These are phyloP conservation scores for Phlebiopsis flavidoalba DNA, from an alignment of 768 basidiomycete species.

Conservation along the genomic window DNA sequence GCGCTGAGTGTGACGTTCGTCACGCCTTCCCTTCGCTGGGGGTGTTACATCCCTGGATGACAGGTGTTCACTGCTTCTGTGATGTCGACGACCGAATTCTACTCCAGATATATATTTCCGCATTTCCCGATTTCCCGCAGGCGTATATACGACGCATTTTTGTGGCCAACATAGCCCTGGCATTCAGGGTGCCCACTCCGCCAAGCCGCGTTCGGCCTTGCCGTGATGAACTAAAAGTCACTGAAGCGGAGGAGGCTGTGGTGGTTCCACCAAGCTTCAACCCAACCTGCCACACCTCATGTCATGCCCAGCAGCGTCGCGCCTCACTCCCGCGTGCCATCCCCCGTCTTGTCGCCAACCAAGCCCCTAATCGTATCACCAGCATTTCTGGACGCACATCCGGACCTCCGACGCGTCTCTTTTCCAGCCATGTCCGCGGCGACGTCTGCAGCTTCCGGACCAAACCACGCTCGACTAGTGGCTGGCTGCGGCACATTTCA, in stretches of 20 bases:
- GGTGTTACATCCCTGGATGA: neutral
- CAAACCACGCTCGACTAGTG: neutral
- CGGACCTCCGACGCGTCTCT: neutral
- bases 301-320: neutral
- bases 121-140: neutral
- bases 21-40: neutral
- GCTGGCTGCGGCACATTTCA: neutral
- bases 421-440: neutral
- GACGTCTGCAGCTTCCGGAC: neutral
- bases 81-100: neutral
- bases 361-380: neutral
- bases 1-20: neutral
- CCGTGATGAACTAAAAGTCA: slow-evolving; percentile 2
- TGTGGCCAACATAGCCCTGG: neutral
- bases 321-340: neutral
- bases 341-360: neutral
- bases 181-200: neutral
- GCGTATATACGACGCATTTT: neutral
- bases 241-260: neutral
- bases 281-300: slow-evolving; percentile 1
- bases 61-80: neutral
- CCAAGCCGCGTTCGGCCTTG: neutral
- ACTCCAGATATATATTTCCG: neutral
- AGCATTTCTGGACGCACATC: neutral
- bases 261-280: neutral